Evolutionary conservation across 208 protist genomes (phyloP), one percentile per base, ranked within the genome.

Genomic region (Crithidia sp.): DNA sequence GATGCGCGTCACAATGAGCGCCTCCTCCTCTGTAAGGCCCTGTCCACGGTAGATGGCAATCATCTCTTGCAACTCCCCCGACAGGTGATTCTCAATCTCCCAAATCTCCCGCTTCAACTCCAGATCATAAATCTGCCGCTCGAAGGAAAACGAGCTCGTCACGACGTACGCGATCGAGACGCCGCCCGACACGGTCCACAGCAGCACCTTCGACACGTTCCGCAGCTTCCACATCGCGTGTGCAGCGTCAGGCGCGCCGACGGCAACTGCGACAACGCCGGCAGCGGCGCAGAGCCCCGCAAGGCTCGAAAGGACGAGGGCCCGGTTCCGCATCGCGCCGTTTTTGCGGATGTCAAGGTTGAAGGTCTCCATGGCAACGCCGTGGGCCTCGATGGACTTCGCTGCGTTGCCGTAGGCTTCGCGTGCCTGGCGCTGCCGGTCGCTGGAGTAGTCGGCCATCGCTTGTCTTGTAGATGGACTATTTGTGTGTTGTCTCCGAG

Each of bases 41-140:
- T 97, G 95, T 3, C 82, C 71, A 53, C 86, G 88, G 87, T 99
- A 99, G 68, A 98, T 90, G 45, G 91, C 80, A 0, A 97, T 84
- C 94, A 99, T 98, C 77, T 98, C 96, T 56, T 89, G 75, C 58
- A 94, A 82, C 71, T 99, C 96, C 0, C 93, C 91, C 3, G 91
- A 85, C 36, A 95, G 71, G 81, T 97, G 81, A 63, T 98, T 97
- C 8, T 98, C 91, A 63, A 98, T 88, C 73, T 98, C 96, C 94
- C 94, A 98, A 72, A 94, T 67, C 77, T 98, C 93, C n/a, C 95
- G 91, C 19, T 82, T 74, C 55, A 96, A 75, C 72, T 99, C 94
- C 14, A 94, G 64, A 55, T 95, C 87, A 55, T 96, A 94, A 55
- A 96, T 86, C 19, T 71, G 61, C 0, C 92, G 80, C 74, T 96